These are phyloP conservation scores for Fusarium euwallaceae DNA, from an alignment of 2,329 filamentous ascomycete species.

Conservation along the genomic window DNA sequence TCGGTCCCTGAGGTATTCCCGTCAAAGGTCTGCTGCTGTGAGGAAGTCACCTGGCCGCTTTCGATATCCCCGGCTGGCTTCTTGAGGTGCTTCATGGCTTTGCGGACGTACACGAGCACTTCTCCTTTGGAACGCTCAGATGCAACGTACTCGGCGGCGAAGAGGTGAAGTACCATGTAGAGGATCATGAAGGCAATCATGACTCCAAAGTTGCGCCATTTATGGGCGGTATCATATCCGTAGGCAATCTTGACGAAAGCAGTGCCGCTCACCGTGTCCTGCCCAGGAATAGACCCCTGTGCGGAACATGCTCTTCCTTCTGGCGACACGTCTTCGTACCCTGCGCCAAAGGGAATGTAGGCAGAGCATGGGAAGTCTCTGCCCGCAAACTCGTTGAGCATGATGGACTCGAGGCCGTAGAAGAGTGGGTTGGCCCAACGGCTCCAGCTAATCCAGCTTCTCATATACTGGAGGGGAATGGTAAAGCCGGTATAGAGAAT, in stretches of 20 bases:
- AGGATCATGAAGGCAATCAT: constrained; percentile 27
- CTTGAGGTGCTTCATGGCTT: constrained; percentile 7
- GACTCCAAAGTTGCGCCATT: constrained; percentile 40
- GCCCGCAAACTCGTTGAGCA: constrained; percentile 72
- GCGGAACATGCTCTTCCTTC: constrained; percentile 21
- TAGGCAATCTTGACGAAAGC: constrained; percentile 27
- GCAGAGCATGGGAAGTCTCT: constrained; percentile 61
- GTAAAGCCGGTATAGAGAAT: constrained; percentile 66
- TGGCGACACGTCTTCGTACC: constrained; percentile 14
- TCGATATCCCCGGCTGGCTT: not conserved
- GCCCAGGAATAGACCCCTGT: constrained; percentile 27
- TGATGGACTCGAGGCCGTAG: constrained; percentile 74
- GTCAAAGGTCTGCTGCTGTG: not conserved
- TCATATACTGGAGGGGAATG: constrained; percentile 63
- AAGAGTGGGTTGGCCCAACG: constrained; percentile 75
- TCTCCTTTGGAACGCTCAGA: constrained; percentile 28
- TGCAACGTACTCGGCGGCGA: constrained; percentile 17
- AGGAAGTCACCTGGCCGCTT: not conserved
- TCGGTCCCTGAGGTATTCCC: constrained; percentile 7
- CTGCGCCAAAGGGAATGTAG: constrained; percentile 47
- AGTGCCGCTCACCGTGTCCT: constrained; percentile 30
- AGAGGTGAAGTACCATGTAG: constrained; percentile 12
- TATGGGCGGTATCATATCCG: constrained; percentile 30
- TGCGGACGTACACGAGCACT: constrained; percentile 21
- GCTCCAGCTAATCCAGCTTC: constrained; percentile 66